Conservation (phyloP, 805 yeast species). For the Saccharomyces mikatae region DNA sequence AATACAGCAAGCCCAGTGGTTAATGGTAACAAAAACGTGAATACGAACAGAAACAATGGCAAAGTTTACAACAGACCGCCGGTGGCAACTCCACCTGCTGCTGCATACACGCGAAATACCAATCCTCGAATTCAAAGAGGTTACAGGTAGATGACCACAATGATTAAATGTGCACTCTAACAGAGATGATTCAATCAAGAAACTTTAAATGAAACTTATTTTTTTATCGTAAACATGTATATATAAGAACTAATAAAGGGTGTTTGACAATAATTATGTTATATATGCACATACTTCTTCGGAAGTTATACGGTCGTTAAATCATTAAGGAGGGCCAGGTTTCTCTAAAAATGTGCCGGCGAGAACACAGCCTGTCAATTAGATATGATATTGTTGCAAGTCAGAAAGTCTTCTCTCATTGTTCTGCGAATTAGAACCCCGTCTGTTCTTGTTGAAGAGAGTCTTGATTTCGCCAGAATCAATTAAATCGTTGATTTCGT, state of each 20-base stretch:
- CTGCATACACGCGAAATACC: not conserved
- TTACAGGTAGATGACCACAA: not conserved
- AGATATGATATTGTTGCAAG: conserved; percentile 20
- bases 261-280: not conserved
- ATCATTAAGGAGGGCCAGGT: not conserved
- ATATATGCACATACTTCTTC: not conserved
- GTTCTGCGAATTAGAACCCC: conserved; percentile 42
- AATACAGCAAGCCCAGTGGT: not conserved
- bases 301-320: not conserved
- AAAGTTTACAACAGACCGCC: not conserved
- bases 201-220: not conserved
- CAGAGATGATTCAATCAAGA: not conserved
- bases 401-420: conserved; percentile 36
- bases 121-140: not conserved
- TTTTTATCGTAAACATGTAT: not conserved
- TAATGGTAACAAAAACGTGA: not conserved
- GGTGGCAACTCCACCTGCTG: not conserved
- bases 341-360: not conserved
- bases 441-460: conserved; percentile 38
- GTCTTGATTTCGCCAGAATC: conserved; percentile 49
- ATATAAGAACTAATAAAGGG: not conserved
- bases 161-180: no score
- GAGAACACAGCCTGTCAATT: not conserved
- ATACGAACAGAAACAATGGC: not conserved
- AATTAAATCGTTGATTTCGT: conserved; percentile 59